phyloP scores from a whole-genome alignment of 2,329 filamentous ascomycete genomes.

The Xylariaceae sp. region DNA sequence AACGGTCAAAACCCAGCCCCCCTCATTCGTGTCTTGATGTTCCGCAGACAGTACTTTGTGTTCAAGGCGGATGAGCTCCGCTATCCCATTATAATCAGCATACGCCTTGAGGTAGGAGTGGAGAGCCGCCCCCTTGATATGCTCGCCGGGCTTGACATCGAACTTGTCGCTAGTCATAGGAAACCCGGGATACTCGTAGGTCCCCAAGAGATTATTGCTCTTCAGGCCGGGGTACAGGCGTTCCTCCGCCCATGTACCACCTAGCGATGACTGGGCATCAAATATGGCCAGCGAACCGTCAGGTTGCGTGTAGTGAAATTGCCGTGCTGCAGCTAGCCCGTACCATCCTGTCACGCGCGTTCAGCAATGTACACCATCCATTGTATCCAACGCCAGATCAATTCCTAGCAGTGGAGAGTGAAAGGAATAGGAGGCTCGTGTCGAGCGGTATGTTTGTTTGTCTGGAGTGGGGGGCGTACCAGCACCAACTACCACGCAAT shows the following conservation, averaged over 20 bases:
- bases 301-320: constrained; percentile 57
- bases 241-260: constrained; percentile 67
- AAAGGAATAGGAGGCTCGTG: no score
- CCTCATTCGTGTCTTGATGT: constrained; percentile 41
- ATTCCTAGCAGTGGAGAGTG: no score
- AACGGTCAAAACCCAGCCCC: constrained; percentile 33
- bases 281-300: constrained; percentile 51
- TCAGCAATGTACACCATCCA: no score
- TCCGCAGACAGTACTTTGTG: constrained; percentile 47
- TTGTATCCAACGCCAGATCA: not conserved
- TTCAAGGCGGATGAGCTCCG: constrained; percentile 45
- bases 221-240: constrained; percentile 65
- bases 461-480: constrained; percentile 39
- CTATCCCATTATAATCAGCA: constrained; percentile 49
- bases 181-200: constrained; percentile 70
- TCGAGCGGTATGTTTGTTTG: no score
- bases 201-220: constrained; percentile 69
- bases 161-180: constrained; percentile 57
- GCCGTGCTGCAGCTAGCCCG: constrained; percentile 59
- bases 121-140: constrained; percentile 55
- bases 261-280: constrained; percentile 53
- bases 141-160: constrained; percentile 45
- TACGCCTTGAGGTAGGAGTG: constrained; percentile 55
- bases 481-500: constrained; percentile 48
- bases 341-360: constrained; percentile 39